phyloP scores from a whole-genome alignment of 805 yeast species.

The Jamesozyma rosinii region DNA sequence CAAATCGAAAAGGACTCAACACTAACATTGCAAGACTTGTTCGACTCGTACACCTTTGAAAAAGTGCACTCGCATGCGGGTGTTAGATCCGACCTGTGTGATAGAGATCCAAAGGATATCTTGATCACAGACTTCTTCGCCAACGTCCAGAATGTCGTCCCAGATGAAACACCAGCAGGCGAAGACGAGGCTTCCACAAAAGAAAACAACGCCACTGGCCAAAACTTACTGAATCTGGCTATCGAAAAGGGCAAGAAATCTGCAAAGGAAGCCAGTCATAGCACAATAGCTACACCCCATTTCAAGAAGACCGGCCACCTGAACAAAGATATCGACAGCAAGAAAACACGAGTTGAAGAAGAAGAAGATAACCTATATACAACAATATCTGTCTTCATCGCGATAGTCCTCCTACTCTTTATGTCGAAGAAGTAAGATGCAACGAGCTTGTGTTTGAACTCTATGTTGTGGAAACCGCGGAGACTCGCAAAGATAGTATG shows the following conservation, averaged over 20 bases:
- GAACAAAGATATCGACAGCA: not conserved
- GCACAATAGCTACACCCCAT: not conserved
- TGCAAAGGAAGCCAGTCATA: not conserved
- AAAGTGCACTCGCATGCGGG: slow-evolving; percentile 90
- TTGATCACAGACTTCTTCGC: slow-evolving; percentile 90
- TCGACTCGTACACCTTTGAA: slow-evolving; percentile 74
- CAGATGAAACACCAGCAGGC: slow-evolving; percentile 41
- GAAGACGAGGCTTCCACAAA: not conserved
- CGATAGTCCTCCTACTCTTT: not conserved
- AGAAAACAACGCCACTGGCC: not conserved
- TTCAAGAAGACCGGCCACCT: not conserved
- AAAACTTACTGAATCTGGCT: slow-evolving; percentile 3
- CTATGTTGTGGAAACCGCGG: too few relatives aligned
- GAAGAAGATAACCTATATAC: not conserved
- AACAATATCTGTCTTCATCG: not conserved
- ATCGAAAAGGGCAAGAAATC: slow-evolving; percentile 1
- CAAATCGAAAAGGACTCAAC: slow-evolving; percentile 65
- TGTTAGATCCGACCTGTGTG: slow-evolving; percentile 71
- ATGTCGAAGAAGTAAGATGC: not conserved
- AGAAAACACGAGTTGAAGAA: not conserved
- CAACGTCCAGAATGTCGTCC: slow-evolving; percentile 69
- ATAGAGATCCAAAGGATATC: slow-evolving; percentile 53
- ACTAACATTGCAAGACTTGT: slow-evolving; percentile 70
- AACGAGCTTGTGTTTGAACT: too few relatives aligned
- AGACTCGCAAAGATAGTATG: too few relatives aligned